Base-by-base conservation (phyloP, 768 basidiomycete genomes). In the Trametes villosa region DNA sequence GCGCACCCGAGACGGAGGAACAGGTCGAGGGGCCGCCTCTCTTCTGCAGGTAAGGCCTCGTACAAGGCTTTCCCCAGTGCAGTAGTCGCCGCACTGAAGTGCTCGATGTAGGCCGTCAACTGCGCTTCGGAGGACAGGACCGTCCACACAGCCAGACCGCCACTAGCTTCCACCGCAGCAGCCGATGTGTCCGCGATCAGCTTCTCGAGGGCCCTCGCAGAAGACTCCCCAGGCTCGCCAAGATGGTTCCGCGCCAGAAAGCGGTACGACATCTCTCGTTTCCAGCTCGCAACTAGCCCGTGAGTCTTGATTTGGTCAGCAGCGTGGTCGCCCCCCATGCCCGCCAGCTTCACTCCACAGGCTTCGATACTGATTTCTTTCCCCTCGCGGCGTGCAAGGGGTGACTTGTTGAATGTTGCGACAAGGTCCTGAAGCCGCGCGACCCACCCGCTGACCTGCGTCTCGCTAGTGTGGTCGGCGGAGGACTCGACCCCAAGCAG, bases 1-100 rank as follows among this genome's bases (percentile, higher is more conserved):
- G 24, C 31, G 31, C 63, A 65, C 5, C 59, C 59, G 6, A 27
- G 33, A 29, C 51, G 52, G 30, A 65, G 2, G 34, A 65, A 58
- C 17, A 58, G 51, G 17, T 58, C 36, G 4, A 53, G 22, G 18
- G 30, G 9, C 4, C 38, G 38, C 20, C 45, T 26, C 13, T 53
- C 51, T 9, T n/a, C 31, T 4, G 7, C 40, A n/a, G 60, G 29
- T 31, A 61, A n/a, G 18, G 29, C 26, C 29, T 36, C 26, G n/a
- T 48, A 60, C n/a, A 29, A 4, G 3, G 4, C 8, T 18, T 36
- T 18, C 4, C 52, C 52, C 9, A 53, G 38, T 11, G 27, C 46
- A 24, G n/a, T 47, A 2, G 26, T 29, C 6, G 46, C 46, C 15
- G 13, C 15, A 24, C 17, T 22, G 44, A 46, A 24, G 6, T 26